Base-by-base conservation (phyloP, 768 basidiomycete genomes). In the Galerina marginata region DNA sequence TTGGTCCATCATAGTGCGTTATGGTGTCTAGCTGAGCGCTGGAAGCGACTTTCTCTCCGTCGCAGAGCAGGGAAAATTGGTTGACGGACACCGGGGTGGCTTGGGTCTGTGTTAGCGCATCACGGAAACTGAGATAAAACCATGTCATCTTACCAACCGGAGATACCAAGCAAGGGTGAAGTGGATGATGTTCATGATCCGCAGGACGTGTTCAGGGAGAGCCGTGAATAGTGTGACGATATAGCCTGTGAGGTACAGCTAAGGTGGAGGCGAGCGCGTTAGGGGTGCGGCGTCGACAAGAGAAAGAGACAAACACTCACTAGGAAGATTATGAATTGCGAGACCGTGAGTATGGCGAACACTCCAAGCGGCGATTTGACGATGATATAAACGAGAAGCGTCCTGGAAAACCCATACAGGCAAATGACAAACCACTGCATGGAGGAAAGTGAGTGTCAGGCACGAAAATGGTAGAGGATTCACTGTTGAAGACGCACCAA, bases 71-170 rank as follows among this genome's bases (percentile, higher is more conserved):
- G 11, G 86, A 87, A 73, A 93, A 93, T 3, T 91, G 73, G 66
- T 93, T 92, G 66, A 91, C 80, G 0, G 91, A 90, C 23, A 94
- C 83, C 25, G 93, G 79, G 2, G 83, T 83, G 0, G 90, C 86
- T 44, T 91, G 82, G 39, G 85, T 70, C 90, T 90, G 29, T 33
- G 29, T 33, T 33, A n/a, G 23, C 11, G 9, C 10, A 26, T 49
- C 20, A 40, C 50, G 3, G 37, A 26, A 52, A 5, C 11, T 10
- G 11, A 6, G 33, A 29, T 50, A 23, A 15, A 15, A 36, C 15
- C 25, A 7, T 29, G 29, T 12, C 2, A 3, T 45, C 65, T 56
- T 29, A 70, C 69, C 15, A 70, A 70, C 65, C 16, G 66, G 69
- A 7, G 69, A 61, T 16, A 63, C 49, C 25, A 70, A 47, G 66